Percentiles rank a stretch among this genome's conserved stretches.
These are phyloP conservation scores for Capsicum rhomboideum DNA, from an alignment of 257 asterid genomes.

Conservation along the genomic window DNA sequence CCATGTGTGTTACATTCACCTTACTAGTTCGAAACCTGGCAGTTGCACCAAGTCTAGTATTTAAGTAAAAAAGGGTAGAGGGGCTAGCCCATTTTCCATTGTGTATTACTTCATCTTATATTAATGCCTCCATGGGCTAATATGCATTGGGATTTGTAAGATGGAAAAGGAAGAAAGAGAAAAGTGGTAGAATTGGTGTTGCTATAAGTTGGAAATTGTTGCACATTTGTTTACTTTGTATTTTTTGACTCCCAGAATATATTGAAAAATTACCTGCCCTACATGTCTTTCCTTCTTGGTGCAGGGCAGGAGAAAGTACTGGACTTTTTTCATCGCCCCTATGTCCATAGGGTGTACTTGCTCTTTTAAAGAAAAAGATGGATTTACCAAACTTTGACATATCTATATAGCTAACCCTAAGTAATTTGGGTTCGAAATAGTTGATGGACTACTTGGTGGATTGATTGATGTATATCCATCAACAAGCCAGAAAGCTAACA, in stretches of 20 bases:
- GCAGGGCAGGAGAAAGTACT: not conserved
- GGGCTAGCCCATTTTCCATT: not conserved
- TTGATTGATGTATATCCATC: not conserved
- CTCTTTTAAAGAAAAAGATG: not conserved
- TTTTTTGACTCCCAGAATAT: not conserved
- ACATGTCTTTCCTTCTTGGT: not conserved
- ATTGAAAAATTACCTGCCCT: not conserved
- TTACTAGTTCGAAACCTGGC: not conserved
- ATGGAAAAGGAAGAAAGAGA: not conserved
- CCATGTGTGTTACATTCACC: not conserved
- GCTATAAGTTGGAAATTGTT: not conserved
- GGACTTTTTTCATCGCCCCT: not conserved
- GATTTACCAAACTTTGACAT: not conserved
- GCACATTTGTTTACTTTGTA: not conserved
- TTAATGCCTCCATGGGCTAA: not conserved
- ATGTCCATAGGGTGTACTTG: not conserved
- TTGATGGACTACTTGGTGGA: not conserved
- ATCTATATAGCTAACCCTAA: not conserved
- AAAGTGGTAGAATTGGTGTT: not conserved
- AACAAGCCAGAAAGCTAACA: slow-evolving; percentile 1
- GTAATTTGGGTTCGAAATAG: not conserved
- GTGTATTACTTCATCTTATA: not conserved
- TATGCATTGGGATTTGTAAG: not conserved
- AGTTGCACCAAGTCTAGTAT: not conserved
- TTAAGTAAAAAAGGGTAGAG: not conserved